These are phyloP conservation scores for Huntiella savannae DNA, from an alignment of 2,329 filamentous ascomycete genomes.

Conservation along the genomic window DNA sequence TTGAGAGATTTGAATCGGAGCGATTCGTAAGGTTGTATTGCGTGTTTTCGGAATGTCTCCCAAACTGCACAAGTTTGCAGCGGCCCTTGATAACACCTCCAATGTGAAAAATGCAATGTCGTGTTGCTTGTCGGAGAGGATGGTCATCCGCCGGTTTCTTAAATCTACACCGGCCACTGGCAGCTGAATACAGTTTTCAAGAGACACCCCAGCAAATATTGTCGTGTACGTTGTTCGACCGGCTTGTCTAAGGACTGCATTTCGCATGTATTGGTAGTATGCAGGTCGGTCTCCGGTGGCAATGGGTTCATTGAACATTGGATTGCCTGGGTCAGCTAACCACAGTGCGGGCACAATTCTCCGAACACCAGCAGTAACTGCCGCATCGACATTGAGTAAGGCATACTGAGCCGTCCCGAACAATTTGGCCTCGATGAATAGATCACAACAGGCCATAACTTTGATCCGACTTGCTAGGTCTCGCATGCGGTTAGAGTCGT, in stretches of 20 bases:
- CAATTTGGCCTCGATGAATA: neutral
- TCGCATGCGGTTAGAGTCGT: neutral
- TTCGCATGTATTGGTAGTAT: conserved; percentile 3
- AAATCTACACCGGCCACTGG: neutral
- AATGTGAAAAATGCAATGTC: neutral
- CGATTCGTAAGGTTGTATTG: neutral
- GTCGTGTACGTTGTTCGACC: neutral
- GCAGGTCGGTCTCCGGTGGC: conserved; percentile 1
- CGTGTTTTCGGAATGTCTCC: neutral
- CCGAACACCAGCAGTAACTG: conserved; percentile 1
- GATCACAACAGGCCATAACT: neutral
- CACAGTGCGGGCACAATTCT: neutral
- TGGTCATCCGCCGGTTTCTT: neutral
- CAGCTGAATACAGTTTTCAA: neutral
- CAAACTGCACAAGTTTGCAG: neutral
- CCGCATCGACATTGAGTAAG: neutral
- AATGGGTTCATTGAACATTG: neutral
- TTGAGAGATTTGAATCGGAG: conserved; percentile 1
- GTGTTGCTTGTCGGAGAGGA: neutral
- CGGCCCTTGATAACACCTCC: neutral
- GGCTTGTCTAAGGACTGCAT: neutral
- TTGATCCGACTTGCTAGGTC: neutral
- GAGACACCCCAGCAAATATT: neutral
- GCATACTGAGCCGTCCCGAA: neutral
- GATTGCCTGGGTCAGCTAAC: neutral